phyloP scores from a whole-genome alignment of 1,284 basidiomycete species.

The Mycosarcoma maydis region DNA sequence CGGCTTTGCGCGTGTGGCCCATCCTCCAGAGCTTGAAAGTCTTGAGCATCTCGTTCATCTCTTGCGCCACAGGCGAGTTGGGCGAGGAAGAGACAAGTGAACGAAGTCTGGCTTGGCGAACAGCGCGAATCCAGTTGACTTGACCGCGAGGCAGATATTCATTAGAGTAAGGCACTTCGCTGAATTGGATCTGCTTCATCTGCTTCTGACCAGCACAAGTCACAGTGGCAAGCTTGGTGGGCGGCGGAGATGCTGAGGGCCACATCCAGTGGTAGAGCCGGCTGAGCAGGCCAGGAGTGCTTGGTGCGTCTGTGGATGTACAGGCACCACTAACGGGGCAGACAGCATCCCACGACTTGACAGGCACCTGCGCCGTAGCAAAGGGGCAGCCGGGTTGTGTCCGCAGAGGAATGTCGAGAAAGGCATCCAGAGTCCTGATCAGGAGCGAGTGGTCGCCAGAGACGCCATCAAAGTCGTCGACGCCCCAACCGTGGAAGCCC shows the following conservation, averaged over 20 bases:
- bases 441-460: conserved; percentile 45
- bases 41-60: conserved; percentile 45
- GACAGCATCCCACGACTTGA: conserved; percentile 26
- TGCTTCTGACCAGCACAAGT: conserved; percentile 22
- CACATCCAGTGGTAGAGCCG: conserved; percentile 40
- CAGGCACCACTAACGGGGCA: conserved; percentile 20
- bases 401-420: conserved; percentile 37
- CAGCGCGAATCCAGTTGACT: conserved; percentile 37
- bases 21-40: conserved; percentile 48
- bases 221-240: conserved; percentile 23
- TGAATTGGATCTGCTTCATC: conserved; percentile 42
- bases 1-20: conserved; percentile 47
- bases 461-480: conserved; percentile 46
- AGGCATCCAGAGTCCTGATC: conserved; percentile 37
- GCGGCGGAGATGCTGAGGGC: conserved; percentile 1
- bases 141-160: conserved; percentile 36
- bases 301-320: background rate
- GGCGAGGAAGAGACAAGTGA: conserved; percentile 9
- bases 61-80: conserved; percentile 15
- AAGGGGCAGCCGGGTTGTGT: conserved; percentile 39
- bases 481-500: conserved; percentile 48
- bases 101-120: conserved; percentile 29
- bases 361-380: conserved; percentile 26
- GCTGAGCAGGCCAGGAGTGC: conserved; percentile 8
- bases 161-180: conserved; percentile 47